Evolutionary conservation across 2,329 filamentous ascomycete species (phyloP), one percentile per base, ranked within the genome.

Genomic region (Aureobasidium uvarum): DNA sequence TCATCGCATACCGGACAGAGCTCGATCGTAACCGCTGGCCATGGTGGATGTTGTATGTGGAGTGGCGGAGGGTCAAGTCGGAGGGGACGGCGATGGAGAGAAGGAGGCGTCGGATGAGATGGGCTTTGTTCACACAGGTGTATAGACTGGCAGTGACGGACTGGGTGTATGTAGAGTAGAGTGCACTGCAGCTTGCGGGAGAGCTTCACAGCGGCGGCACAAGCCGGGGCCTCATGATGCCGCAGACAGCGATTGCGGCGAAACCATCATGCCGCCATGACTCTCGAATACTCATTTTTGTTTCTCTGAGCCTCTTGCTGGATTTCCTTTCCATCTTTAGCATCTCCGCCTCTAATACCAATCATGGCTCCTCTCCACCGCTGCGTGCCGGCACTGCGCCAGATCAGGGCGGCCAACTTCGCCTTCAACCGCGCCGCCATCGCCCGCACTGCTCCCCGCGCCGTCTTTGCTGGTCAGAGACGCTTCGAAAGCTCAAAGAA

Each of bases 11-110:
- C 69, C 64, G 66, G 62, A 69, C 50, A 81, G 76, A 73, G 73
- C 95, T 90, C 95, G 91, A 84, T 99, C 95, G 83, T 99, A 99
- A 81, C 94, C 94, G 74, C 93, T 96, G 79, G 92, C 90, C 91
- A 96, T 90, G 68, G 54, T 78, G 33, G 41, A 31, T 56, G 54
- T 31, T 43, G 39, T 43, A 11, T 58, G 25, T 43, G 20, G 3
- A 11, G 43, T 50, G 46, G 25, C 23, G 45, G 23, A 11, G 16
- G 23, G 2, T 20, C 5, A n/a, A 14, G 13, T 20, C 1, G 16
- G 8, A 18, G 33, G 11, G 13, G 45, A 39, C 7, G 43, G 43
- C 31, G 45, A 51, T 1, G 3, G 45, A 31, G 10, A 36, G 6
- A 31, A 25, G 28, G 28, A 38, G 11, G n/a, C 31, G 31, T 16